Base-by-base conservation (phyloP, 306 rosid species). In the Trichosanthes cucumerina region DNA sequence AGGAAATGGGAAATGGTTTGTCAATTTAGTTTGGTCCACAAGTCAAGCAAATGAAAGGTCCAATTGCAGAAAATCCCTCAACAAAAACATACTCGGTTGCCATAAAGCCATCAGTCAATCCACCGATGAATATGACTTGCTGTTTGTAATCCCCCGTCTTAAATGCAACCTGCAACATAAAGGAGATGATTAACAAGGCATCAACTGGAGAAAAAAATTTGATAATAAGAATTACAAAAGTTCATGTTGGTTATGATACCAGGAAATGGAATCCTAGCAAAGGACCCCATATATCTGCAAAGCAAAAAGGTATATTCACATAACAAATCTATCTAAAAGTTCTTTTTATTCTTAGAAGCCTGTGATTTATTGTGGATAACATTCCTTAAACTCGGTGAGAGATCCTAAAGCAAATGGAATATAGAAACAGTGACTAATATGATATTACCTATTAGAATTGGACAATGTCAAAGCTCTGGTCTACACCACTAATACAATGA, bases 41-140 rank as follows among this genome's bases (percentile, higher is more conserved):
- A 44, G 59, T 49, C 44, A 73, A 73, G 44, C 44, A 73, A 73
- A 49, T 73, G 24, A 49, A 54, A 38, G 57, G 15, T 57, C 15
- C 44, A 46, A 78, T 44, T 9, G 9, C 11, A 0, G 44, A 41
- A 39, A 19, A 41, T 8, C 56, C 36, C 53, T 57, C 18, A 0
- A 43, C 2, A 58, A 15, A 31, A 62, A 86, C 97, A 41, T 92
- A 96, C 99, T 90, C 80, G 23, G 93, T 89, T 47, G 99, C 97
- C 66, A 96, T 88, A 88, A 96, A 91, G 68, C 97, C 99, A 88
- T 96, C 97, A 0, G 97, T 88, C 58, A 96, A 80, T 85, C 99
- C 99, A 80, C 99, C 99, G 76, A 96, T 91, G 79, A 96, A 92
- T 75, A 96, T 90, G 74, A 96, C 91, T 82, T 96, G 99, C 74